phyloP scores from a whole-genome alignment of 208 protist genomes.

The Acanthamoeba royreba region DNA sequence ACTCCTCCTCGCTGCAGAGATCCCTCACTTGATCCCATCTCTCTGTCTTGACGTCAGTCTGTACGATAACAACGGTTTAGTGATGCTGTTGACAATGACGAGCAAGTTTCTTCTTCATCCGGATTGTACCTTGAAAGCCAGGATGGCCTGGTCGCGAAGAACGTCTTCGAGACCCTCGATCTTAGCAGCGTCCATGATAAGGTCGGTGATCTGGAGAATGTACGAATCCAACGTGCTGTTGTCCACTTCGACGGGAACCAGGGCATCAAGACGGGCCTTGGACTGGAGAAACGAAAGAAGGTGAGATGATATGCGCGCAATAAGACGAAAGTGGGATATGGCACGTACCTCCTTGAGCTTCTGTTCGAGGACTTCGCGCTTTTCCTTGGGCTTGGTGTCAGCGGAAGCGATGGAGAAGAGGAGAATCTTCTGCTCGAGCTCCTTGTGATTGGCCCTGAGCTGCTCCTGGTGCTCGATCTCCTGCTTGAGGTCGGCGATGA shows the following conservation, averaged over 20 bases:
- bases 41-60: background rate
- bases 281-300: background rate
- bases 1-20: conserved; percentile 50
- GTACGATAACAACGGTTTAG: background rate
- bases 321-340: background rate
- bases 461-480: conserved; percentile 48
- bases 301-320: background rate
- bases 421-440: conserved; percentile 32
- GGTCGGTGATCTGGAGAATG: background rate
- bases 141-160: conserved; percentile 48
- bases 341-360: background rate
- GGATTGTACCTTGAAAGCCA: conserved; percentile 45
- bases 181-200: conserved; percentile 58
- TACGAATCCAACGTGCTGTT: background rate
- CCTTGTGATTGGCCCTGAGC: background rate
- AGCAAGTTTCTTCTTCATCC: background rate
- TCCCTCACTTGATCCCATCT: conserved; percentile 58
- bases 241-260: background rate
- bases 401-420: background rate
- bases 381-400: background rate
- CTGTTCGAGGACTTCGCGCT: background rate
- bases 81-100: background rate
- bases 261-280: background rate
- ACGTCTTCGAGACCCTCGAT: conserved; percentile 52
- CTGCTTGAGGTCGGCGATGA: conserved; percentile 19